phyloP scores from a whole-genome alignment of 2,329 filamentous ascomycete species.

The Penicillium sp. region DNA sequence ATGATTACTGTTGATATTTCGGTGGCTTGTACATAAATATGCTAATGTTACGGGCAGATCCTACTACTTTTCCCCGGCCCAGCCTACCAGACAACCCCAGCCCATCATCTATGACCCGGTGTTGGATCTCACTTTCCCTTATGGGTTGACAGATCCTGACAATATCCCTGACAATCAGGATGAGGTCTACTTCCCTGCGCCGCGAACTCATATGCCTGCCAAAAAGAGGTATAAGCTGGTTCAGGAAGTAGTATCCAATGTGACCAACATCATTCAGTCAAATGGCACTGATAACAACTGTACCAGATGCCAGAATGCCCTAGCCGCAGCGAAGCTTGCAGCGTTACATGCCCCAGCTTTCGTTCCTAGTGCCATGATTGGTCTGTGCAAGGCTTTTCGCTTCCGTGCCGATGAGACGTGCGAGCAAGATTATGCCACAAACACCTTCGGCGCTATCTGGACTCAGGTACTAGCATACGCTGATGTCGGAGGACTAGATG shows the following conservation, averaged over 20 bases:
- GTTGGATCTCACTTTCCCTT: constrained; percentile 54
- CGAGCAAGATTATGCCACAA: constrained; percentile 47
- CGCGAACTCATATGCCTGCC: constrained; percentile 46
- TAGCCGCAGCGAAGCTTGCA: constrained; percentile 52
- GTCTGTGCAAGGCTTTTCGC: constrained; percentile 49
- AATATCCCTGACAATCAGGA: constrained; percentile 53
- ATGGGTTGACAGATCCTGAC: constrained; percentile 55
- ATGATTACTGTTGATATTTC: neutral
- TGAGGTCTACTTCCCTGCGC: constrained; percentile 51
- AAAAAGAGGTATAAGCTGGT: constrained; percentile 44
- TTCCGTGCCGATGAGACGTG: constrained; percentile 52
- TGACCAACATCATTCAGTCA: constrained; percentile 48
- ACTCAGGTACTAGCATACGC: constrained; percentile 56
- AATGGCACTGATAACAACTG: constrained; percentile 46
- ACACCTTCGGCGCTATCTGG: constrained; percentile 56
- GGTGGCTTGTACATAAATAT: neutral
- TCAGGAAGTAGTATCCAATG: constrained; percentile 37
- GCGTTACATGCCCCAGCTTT: constrained; percentile 50
- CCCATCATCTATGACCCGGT: constrained; percentile 55
- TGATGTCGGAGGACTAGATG: constrained; percentile 55
- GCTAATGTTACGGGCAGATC: constrained; percentile 22
- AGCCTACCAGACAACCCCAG: constrained; percentile 52
- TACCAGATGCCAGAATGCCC: constrained; percentile 53
- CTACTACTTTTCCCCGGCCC: constrained; percentile 48
- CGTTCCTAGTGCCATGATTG: constrained; percentile 52